phyloP scores from a whole-genome alignment of 441 rosid species.

The Gossypium schwendimanii region DNA sequence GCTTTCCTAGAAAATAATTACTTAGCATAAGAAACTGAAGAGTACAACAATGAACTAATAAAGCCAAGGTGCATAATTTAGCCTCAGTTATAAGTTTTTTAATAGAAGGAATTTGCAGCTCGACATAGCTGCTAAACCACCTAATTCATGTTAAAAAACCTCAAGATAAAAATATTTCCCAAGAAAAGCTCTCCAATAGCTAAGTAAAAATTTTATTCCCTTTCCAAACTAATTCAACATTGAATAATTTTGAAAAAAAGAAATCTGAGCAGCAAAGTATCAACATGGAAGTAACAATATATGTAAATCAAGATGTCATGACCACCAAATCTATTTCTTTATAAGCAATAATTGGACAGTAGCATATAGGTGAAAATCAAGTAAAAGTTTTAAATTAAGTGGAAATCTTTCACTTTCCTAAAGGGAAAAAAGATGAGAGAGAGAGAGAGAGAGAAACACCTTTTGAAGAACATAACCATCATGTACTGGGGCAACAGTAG shows the following conservation, averaged over 20 bases:
- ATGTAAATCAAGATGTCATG: not conserved
- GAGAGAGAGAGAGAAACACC: conserved; percentile 33
- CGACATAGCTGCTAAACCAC: not conserved
- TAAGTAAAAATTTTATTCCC: not conserved
- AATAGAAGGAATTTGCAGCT: not conserved
- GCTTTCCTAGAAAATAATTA: not conserved
- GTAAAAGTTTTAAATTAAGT: not conserved
- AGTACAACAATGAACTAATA: not conserved
- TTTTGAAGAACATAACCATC: conserved; percentile 98
- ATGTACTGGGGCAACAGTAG: conserved; percentile 90
- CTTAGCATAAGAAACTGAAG: not conserved
- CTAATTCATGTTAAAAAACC: not conserved
- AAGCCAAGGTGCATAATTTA: not conserved
- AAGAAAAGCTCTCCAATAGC: not conserved
- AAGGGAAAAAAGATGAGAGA: not conserved
- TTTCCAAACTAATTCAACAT: not conserved
- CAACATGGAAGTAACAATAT: not conserved
- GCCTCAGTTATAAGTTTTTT: not conserved
- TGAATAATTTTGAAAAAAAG: not conserved
- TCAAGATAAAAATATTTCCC: not conserved
- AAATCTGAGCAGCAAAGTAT: not conserved
- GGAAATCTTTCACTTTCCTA: not conserved
- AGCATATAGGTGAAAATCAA: not conserved
- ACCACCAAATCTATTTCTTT: not conserved
- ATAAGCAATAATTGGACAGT: not conserved